These are phyloP conservation scores for Penicillium sp. DNA, from an alignment of 2,329 filamentous ascomycete species.

Conservation along the genomic window DNA sequence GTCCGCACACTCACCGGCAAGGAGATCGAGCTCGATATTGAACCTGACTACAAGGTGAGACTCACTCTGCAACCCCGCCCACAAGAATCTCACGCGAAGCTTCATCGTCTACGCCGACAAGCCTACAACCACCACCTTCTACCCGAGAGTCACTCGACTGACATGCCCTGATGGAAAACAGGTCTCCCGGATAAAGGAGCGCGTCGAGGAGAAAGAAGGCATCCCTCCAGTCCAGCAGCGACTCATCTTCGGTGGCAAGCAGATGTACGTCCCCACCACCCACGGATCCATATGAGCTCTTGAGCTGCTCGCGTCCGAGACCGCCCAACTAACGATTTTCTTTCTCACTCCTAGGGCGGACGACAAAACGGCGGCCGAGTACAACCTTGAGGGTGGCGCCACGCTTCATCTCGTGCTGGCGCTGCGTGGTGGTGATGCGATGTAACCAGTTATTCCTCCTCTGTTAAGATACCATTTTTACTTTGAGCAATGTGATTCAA, in stretches of 20 bases:
- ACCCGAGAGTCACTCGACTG: neutral
- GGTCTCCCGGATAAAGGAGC: slow-evolving; percentile 97
- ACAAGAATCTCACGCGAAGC: neutral
- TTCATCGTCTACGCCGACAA: neutral
- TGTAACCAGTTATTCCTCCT: slow-evolving; percentile 9
- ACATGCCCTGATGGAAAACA: slow-evolving; percentile 39
- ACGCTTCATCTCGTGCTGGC: slow-evolving; percentile 96
- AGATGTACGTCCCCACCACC: slow-evolving; percentile 67
- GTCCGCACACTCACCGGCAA: slow-evolving; percentile 97
- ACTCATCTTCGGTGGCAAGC: slow-evolving; percentile 94
- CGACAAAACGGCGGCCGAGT: slow-evolving; percentile 89
- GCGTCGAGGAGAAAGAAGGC: slow-evolving; percentile 98
- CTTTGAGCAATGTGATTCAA: slow-evolving; percentile 8
- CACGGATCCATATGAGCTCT: neutral
- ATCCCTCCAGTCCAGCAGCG: slow-evolving; percentile 97
- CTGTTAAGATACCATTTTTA: slow-evolving; percentile 3
- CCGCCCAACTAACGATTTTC: neutral
- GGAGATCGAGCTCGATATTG: slow-evolving; percentile 98
- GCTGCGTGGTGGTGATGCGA: slow-evolving; percentile 69
- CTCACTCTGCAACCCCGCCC: neutral
- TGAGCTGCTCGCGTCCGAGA: neutral
- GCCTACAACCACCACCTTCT: neutral
- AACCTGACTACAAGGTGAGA: slow-evolving; percentile 82
- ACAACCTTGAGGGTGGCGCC: slow-evolving; percentile 85
- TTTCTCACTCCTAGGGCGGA: slow-evolving; percentile 67